Conservation (phyloP, 345 rosid genomes). For the Hibiscus tridactylites region DNA sequence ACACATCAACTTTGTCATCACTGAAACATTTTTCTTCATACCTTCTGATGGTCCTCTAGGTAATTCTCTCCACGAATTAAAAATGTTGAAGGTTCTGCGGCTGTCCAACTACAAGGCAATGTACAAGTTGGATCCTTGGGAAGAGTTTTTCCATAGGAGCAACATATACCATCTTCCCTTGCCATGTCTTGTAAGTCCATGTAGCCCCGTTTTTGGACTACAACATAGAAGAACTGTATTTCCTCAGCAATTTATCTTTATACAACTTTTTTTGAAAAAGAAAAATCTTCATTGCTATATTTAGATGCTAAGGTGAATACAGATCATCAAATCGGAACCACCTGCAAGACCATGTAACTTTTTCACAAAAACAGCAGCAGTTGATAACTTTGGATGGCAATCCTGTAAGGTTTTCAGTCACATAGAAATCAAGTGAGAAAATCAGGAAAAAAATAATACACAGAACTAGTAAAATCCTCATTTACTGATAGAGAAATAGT, state of each 20-base stretch:
- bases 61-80: constrained; percentile 81
- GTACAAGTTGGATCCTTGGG: constrained; percentile 58
- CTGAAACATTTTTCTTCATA: constrained; percentile 14
- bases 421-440: constrained; percentile 6
- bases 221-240: constrained; percentile 9
- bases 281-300: background rate
- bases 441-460: background rate
- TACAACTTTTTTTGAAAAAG: background rate
- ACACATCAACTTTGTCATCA: constrained; percentile 3
- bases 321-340: constrained; percentile 26
- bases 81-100: constrained; percentile 71
- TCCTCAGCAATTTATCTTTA: background rate
- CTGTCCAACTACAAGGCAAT: constrained; percentile 70
- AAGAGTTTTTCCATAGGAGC: constrained; percentile 78
- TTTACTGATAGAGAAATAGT: background rate
- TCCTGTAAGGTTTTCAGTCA: constrained; percentile 41
- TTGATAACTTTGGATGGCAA: constrained; percentile 55
- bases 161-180: constrained; percentile 48
- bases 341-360: constrained; percentile 92
- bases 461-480: background rate
- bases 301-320: background rate
- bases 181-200: constrained; percentile 68
- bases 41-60: constrained; percentile 78
- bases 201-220: constrained; percentile 91
- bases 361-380: constrained; percentile 73